Percentiles rank a stretch among this genome's conserved stretches.
These are phyloP conservation scores for Microascus cirrosus DNA, from an alignment of 2,329 filamentous ascomycete genomes.

Conservation along the genomic window DNA sequence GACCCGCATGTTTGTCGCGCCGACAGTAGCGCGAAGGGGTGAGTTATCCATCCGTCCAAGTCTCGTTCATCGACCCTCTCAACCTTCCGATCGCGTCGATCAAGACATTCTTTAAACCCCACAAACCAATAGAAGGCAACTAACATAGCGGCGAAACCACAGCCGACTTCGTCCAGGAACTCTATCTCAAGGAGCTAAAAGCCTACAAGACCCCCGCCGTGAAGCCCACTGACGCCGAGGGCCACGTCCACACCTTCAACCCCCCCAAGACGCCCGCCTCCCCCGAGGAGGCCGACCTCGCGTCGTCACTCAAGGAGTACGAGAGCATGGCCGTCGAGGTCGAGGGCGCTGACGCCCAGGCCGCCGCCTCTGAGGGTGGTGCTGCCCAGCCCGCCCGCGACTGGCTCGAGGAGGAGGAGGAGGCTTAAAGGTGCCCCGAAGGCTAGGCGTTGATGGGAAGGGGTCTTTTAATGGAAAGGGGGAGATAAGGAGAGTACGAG, in stretches of 20 bases:
- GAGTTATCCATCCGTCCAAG: constrained; percentile 18
- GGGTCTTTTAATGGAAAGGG: not conserved
- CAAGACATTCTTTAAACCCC: not conserved
- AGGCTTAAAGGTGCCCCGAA: constrained; percentile 25
- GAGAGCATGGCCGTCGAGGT: constrained; percentile 90
- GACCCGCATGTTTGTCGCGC: constrained; percentile 46
- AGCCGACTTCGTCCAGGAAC: constrained; percentile 97
- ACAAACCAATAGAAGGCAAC: constrained; percentile 4
- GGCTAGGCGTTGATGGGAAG: not conserved
- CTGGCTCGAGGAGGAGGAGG: constrained; percentile 61
- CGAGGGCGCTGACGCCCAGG: constrained; percentile 60
- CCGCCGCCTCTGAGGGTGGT: constrained; percentile 44
- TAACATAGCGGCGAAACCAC: constrained; percentile 6
- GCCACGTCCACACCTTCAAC: constrained; percentile 81
- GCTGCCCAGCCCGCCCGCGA: constrained; percentile 56
- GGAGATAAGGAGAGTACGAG: not conserved
- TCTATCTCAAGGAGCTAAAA: constrained; percentile 94
- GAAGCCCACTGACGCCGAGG: constrained; percentile 80
- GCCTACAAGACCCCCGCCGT: constrained; percentile 78
- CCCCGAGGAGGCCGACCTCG: constrained; percentile 89
- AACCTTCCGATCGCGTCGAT: not conserved
- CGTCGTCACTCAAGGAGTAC: constrained; percentile 86
- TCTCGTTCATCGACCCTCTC: not conserved
- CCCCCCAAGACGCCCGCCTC: constrained; percentile 72
- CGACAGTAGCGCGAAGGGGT: constrained; percentile 52